These are phyloP conservation scores for Pichia cactophila DNA, from an alignment of 1,139 yeast genomes.

Conservation along the genomic window DNA sequence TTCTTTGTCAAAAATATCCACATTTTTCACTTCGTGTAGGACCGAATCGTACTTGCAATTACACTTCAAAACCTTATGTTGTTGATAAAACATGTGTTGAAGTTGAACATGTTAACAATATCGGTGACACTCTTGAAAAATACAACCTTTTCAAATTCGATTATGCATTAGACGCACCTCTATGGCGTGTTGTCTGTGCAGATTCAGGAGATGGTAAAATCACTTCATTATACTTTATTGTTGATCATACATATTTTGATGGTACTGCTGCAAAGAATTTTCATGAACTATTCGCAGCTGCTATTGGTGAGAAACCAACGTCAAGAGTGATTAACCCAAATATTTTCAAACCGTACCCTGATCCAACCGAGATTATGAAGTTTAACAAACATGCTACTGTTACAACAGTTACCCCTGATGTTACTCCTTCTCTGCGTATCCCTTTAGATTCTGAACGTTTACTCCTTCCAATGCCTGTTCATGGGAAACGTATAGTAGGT, in stretches of 20 bases:
- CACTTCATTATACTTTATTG: slow-evolving; percentile 24
- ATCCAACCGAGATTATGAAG: slow-evolving; percentile 8
- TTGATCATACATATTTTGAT: slow-evolving; percentile 34
- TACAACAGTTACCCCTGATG: background rate
- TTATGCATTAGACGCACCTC: slow-evolving; percentile 4
- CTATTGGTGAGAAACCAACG: background rate
- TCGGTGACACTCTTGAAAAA: background rate
- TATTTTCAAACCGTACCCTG: slow-evolving; percentile 6
- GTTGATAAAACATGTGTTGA: background rate
- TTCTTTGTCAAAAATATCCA: slow-evolving; percentile 2
- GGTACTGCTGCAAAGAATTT: slow-evolving; percentile 34
- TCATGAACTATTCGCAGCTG: slow-evolving; percentile 19
- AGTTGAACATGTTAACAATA: background rate
- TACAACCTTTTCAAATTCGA: slow-evolving; percentile 4
- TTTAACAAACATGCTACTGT: background rate
- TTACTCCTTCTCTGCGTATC: background rate
- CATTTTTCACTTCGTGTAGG: slow-evolving; percentile 5
- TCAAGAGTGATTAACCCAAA: background rate
- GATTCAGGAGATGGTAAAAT: slow-evolving; percentile 1
- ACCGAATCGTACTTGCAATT: background rate
- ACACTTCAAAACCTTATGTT: background rate
- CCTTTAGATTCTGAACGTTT: background rate
- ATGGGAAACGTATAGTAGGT: slow-evolving; percentile 1
- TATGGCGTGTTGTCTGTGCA: slow-evolving; percentile 14
- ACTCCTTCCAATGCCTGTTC: slow-evolving; percentile 3